Percentiles rank a stretch among this genome's conserved stretches.
These are phyloP conservation scores for Rhodotorula sp. DNA, from an alignment of 1,284 basidiomycete genomes.

Conservation along the genomic window DNA sequence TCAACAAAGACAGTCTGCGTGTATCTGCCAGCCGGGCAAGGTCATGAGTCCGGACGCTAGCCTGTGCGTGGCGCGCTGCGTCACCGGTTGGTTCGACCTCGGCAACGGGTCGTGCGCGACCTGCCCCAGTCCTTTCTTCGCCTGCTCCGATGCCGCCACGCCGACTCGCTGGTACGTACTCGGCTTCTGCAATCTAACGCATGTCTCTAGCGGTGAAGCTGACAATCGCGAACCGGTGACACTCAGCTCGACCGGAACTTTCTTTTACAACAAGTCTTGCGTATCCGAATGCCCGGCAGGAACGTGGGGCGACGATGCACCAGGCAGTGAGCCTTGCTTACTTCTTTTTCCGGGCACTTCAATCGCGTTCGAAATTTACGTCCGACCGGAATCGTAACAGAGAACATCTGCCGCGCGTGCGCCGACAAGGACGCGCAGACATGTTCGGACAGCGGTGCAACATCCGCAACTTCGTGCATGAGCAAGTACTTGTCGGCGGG, in stretches of 20 bases:
- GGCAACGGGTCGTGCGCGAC: neutral
- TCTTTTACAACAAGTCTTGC: neutral
- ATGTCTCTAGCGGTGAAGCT: too few species aligned
- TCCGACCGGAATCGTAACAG: too few species aligned
- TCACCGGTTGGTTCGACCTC: neutral
- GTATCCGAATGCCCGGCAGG: neutral
- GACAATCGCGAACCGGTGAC: too few species aligned
- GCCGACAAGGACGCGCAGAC: conserved; percentile 1
- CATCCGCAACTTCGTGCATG: neutral
- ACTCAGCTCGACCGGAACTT: neutral
- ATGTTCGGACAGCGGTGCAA: neutral
- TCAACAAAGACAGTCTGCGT: neutral
- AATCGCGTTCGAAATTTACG: too few species aligned
- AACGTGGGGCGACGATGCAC: neutral
- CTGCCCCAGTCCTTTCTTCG: neutral
- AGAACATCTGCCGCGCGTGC: neutral
- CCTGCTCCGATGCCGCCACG: neutral
- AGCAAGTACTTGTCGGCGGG: neutral
- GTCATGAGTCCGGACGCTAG: neutral
- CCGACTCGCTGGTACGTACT: neutral
- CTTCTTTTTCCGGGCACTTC: too few species aligned
- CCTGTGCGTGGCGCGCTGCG: neutral
- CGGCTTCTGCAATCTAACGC: too few species aligned
- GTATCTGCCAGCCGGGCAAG: neutral
- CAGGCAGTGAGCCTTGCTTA: too few species aligned